Base-by-base conservation (phyloP, 768 basidiomycete genomes). In the Leccinum truebloodii region DNA sequence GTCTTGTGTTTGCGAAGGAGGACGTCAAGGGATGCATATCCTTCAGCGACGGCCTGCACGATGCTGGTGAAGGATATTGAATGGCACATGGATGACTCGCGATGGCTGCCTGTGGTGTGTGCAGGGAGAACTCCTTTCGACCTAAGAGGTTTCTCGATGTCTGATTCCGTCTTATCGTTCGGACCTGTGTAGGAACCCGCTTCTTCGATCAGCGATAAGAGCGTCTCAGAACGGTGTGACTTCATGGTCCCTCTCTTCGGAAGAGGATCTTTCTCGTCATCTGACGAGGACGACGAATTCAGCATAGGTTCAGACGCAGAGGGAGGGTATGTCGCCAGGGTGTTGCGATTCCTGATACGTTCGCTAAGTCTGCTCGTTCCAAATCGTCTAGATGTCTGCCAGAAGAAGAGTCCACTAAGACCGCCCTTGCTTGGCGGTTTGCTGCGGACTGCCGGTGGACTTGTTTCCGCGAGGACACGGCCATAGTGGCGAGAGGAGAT, bases 401-500 rank as follows among this genome's bases (percentile, higher is more conserved):
- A 48, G 12, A 41, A 44, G 34, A 16, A 6, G 7, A 18, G 10
- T 7, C 18, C 26, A 7, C 32, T 13, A 37, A n/a, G 50, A 16
- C 35, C 10, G 10, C 13, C 37, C 34, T 41, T 22, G 10, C 26
- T 3, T 6, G 4, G 24, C 54, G 12, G 22, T 32, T 32, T 24
- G 4, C 59, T 54, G 5, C 34, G 41, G 20, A 8, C 10, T 7
- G 7, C 56, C 16, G 28, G 46, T 18, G 50, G 54, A 55, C 48
- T 51, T 2, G 51, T 16, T 26, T 28, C 51, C 10, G 51, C 10
- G 32, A 59, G 54, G 26, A 64, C 32, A 30, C 55, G 51, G 41
- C 59, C 67, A 1, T 66, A 54, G 30, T 59, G 65, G 6, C 67
- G 69, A 51, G 69, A 67, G 22, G 69, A 66, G 46, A 54, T 34